Base-by-base conservation (phyloP, 495 filamentous ascomycete genomes). In the Talaromyces liani region DNA sequence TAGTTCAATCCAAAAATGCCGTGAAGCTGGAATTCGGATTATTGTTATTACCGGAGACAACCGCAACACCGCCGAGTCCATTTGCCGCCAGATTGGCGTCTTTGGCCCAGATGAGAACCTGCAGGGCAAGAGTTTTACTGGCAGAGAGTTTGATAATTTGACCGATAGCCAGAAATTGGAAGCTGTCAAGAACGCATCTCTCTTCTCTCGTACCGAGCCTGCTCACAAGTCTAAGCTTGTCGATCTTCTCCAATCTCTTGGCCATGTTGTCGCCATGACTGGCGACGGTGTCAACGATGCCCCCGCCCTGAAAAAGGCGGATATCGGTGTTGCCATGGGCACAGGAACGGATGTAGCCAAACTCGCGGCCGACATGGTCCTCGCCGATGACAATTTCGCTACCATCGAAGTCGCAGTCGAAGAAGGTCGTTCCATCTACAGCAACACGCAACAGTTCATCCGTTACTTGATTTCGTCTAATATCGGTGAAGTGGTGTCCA, bases 401-500 rank as follows among this genome's bases (percentile, higher is more conserved):
- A 98, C 95, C 27, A 99, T 99, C 70, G 90, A 93, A 69, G 83
- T 90, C 62, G 95, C 95, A 36, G 92, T 99, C 60, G 94, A 97
- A 75, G 95, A 99, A 75, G 95, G 95, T 60, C 88, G 95, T 60
- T 92, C 92, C 34, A 99, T 99, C 79, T 99, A 96, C 82, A 97
- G 93, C 87, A 99, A 99, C 82, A 99, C 95, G 3, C 95, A 99
- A 72, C 95, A 99, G 72, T 99, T 99, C 74, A 99, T 99, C 75
- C 91, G 95, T 29, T 99, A 99, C 73, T 83, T 99, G 58, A 99
- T 99, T 75, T 97, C 92, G 8, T 97, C 93, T 33, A 99, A 99
- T 78, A 99, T 99, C 58, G 95, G 95, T 75, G 95, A 99, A 73
- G 95, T 99, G 34, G 95, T 99, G 9, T 99, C 95, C 18, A 99